phyloP scores from a whole-genome alignment of 495 filamentous ascomycete genomes.

The Aspergillus sclerotioniger region DNA sequence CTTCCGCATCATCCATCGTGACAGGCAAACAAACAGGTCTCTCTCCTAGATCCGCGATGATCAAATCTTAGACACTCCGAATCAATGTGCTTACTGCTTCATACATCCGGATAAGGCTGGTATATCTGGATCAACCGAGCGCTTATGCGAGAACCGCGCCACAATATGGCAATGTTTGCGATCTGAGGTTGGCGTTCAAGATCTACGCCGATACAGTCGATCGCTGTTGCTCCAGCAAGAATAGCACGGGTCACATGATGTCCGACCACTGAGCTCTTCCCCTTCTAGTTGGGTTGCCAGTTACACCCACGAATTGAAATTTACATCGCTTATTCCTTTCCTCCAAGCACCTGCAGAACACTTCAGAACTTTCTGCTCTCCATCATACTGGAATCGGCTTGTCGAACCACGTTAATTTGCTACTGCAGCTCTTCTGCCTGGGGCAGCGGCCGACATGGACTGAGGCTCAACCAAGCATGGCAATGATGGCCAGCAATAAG shows the following conservation, averaged over 20 bases:
- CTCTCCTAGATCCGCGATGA: neutral
- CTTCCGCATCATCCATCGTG: conserved; percentile 15
- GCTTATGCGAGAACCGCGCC: neutral
- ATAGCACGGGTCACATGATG: neutral
- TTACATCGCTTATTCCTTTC: too few species aligned
- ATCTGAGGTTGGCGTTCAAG: neutral
- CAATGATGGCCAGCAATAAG: neutral
- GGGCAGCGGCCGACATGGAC: neutral
- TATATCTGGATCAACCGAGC: neutral
- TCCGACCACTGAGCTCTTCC: too few species aligned
- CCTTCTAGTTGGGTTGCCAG: too few species aligned
- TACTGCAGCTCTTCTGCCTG: neutral
- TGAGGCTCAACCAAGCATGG: neutral
- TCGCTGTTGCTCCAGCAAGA: neutral
- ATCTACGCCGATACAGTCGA: neutral
- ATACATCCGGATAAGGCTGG: neutral
- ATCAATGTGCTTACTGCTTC: neutral
- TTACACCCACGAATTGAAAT: too few species aligned
- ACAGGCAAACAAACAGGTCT: neutral
- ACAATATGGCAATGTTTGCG: neutral
- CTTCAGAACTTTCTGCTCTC: too few species aligned
- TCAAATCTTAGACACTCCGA: neutral
- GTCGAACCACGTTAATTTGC: neutral
- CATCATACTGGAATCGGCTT: too few species aligned
- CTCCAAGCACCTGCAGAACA: too few species aligned